A percentile compares a stretch with the other conserved stretches of the same genome.
These are phyloP conservation scores for Boeremia lycopersici DNA, from an alignment of 2,329 filamentous ascomycete species.

Conservation along the genomic window DNA sequence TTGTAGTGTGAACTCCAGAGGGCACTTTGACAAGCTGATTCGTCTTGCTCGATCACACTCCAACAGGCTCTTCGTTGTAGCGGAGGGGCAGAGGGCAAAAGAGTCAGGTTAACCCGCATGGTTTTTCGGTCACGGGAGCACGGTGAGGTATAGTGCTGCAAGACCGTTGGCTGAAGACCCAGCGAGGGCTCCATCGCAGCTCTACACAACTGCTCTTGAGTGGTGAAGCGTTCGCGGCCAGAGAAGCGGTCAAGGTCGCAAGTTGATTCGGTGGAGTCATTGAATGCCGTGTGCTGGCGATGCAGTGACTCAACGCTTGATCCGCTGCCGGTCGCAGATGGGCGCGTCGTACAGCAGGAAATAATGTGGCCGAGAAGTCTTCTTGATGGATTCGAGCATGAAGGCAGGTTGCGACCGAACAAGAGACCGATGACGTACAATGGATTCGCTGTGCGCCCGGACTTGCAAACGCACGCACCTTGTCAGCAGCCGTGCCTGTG, in stretches of 20 bases:
- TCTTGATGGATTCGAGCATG: conserved; percentile 20
- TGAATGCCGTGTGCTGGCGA: conserved; percentile 19
- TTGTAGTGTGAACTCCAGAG: conserved; percentile 26
- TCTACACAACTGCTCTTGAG: conserved; percentile 17
- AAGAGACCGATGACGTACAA: conserved; percentile 16
- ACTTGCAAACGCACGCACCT: conserved; percentile 14
- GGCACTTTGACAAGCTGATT: conserved; percentile 40
- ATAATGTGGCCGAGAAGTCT: conserved; percentile 6
- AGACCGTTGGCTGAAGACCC: conserved; percentile 36
- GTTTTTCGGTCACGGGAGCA: conserved; percentile 42
- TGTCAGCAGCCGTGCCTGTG: conserved; percentile 27
- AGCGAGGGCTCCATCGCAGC: conserved; percentile 33
- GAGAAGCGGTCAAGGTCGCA: conserved; percentile 33
- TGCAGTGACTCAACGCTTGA: conserved; percentile 27
- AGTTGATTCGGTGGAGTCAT: conserved; percentile 17
- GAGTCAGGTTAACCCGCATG: conserved; percentile 34
- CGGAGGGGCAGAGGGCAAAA: conserved; percentile 30
- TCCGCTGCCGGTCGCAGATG: conserved; percentile 11
- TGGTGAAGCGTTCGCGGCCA: conserved; percentile 24
- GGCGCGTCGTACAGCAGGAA: conserved; percentile 13
- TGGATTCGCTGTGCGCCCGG: conserved; percentile 7
- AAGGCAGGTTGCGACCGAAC: conserved; percentile 8
- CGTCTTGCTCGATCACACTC: conserved; percentile 28
- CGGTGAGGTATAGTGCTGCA: conserved; percentile 32
- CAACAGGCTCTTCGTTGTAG: conserved; percentile 29